Evolutionary conservation across 768 basidiomycete species (phyloP), one percentile per base, ranked within the genome.

Genomic region (Amanita pseudoporphyria): DNA sequence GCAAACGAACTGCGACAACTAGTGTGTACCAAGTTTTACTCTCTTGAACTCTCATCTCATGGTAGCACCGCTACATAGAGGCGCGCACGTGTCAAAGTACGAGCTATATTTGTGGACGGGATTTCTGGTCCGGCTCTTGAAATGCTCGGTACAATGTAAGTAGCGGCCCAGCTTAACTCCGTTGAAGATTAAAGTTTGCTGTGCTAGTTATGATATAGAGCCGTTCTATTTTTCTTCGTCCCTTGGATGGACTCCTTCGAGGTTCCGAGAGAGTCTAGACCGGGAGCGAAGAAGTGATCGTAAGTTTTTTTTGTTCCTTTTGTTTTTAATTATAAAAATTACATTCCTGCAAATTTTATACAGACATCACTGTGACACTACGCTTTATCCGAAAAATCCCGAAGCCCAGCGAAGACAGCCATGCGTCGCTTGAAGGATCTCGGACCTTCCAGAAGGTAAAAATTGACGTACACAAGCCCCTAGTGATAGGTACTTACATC

Each of bases 171-270:
- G 18, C 41, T n/a, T n/a, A 18, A 6, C 21, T 37, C 10, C 5
- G 16, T 19, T 21, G 7, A 19, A 19, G 18, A 14, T 24, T 24
- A 24, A 30, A 14, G 21, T 32, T n/a, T 13, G 14, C 13, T 10
- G 13, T 24, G 24, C 24, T 28, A 76, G 79, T 56, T 79, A 73
- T 55, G 68, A 71, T 35, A 72, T 82, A 43, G 81, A 83, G 54
- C 81, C 81, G 0, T 83, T 82, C 58, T 83, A 78, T 61, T 83
- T 76, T 55, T 80, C 79, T 0, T 81, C 81, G 0, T 78, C 78
- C 13, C 55, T 80, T 3, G 80, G 77, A 51, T 81, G 79, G 80
- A 84, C 81, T 52, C 82, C 82, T 1, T 78, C 79, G 1, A 73
- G 80, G 47, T 84, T 76, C 47, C 74, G 78, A 52, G 80, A 81